Evolutionary conservation across 73 alveolate species (phyloP), one percentile per base, ranked within the genome.

Genomic region (Paraurostyla sp.): DNA sequence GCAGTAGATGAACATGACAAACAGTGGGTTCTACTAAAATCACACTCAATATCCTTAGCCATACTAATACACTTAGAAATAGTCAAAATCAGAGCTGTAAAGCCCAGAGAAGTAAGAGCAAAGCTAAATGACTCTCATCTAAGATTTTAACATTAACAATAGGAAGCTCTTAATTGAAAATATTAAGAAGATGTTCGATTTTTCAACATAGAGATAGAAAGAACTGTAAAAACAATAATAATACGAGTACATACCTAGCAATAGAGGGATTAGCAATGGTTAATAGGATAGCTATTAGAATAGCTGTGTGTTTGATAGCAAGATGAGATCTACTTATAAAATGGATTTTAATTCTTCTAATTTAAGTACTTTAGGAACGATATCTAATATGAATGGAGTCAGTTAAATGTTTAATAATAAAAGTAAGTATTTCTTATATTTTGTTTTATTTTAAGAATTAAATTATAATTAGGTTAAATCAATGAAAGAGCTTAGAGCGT

Each of bases 131-230:
- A 60, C 22, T 45, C 25, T 60, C 45, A 60, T 60, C 15, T 7
- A 25, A 9, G 78, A 60, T 30, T 60, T 60, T 23, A 60, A 60
- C 50, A 11, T 60, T 60, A 50, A 60, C 50, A 60, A 60, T 60
- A 9, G 78, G 7, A 60, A 60, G 32, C 50, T 60, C 3, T 29
- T 60, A 4, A 60, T 60, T 60, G 78, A 60, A 60, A 60, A 60
- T 27, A 60, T 60, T 60, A 60, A 33, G 32, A 60, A 29, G 50
- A 60, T 60, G 78, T 25, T 60, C 13, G 78, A 60, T 30, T 7
- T 60, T 4, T 60, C 78, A n/a, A n/a, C n/a, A 9, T 7, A 30
- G 32, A 60, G 25, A 23, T 27, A 25, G 32, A 60, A 29, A 60
- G 45, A 60, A 60, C 16, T 60, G 4, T 30, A 16, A 9, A 27